Conservation (phyloP, 768 basidiomycete species). For the Termitomyces sp. region DNA sequence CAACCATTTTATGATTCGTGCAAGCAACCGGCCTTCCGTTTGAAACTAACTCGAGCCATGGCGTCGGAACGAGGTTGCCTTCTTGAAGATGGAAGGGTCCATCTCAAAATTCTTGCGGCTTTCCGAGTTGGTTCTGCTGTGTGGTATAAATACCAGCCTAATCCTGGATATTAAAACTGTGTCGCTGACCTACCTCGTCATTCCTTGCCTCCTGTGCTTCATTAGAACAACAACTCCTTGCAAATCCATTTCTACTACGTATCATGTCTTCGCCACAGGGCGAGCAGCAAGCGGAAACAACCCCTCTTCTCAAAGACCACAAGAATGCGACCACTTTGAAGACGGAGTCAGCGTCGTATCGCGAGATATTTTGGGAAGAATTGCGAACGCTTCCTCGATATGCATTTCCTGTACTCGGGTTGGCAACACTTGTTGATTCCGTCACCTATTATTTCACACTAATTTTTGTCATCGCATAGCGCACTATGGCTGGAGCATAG, state of each 20-base stretch:
- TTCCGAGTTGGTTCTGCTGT: no score
- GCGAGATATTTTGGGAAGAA: not conserved
- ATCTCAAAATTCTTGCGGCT: no score
- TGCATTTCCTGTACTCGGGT: not conserved
- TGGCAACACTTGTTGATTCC: not conserved
- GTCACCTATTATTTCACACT: not conserved
- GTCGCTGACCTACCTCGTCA: not conserved
- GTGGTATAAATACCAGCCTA: not conserved
- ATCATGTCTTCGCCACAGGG: not conserved
- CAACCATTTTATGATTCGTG: no score
- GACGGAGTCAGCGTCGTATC: not conserved
- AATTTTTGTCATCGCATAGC: not conserved
- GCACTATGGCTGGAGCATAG: constrained; percentile 56
- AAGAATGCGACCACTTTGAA: not conserved
- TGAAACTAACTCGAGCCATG: no score
- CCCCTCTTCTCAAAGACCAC: not conserved
- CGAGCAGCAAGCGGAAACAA: not conserved
- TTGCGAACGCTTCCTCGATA: not conserved
- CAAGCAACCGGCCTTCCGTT: no score
- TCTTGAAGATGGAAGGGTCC: no score
- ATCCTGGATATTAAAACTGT: not conserved
- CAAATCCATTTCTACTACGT: not conserved
- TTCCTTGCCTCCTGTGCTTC: not conserved
- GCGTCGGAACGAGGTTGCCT: no score
- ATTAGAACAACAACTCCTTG: not conserved